Percentiles rank a stretch among this genome's conserved stretches.
Evolutionary conservation across 2,329 filamentous ascomycete genomes (phyloP).

Genomic region (Pleoardoris graminearum): DNA sequence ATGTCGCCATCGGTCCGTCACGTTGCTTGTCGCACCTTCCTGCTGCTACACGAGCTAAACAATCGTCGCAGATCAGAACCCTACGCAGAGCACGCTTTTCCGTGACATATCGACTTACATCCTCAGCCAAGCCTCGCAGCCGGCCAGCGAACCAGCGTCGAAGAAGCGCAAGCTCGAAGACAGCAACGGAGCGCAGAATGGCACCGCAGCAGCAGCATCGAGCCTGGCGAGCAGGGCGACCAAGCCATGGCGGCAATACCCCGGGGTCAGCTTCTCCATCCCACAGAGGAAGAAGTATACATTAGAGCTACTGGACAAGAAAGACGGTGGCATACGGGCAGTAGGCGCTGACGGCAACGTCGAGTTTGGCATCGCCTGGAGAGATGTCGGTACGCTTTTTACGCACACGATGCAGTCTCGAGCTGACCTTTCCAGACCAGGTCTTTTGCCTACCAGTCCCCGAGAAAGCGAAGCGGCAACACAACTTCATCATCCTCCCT

Average conservation of each 20-base stretch:
- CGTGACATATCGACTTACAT: slow-evolving; percentile 45
- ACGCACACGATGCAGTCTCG: too few relatives aligned
- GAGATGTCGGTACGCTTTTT: slow-evolving; percentile 48
- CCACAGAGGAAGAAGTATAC: slow-evolving; percentile 67
- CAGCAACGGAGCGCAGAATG: slow-evolving; percentile 25
- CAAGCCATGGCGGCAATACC: slow-evolving; percentile 36
- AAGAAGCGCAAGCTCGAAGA: slow-evolving; percentile 48
- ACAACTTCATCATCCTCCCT: slow-evolving; percentile 65
- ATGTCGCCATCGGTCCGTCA: slow-evolving; percentile 41
- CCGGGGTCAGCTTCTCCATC: slow-evolving; percentile 63
- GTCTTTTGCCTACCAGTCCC: slow-evolving; percentile 65
- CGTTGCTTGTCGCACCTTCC: slow-evolving; percentile 1
- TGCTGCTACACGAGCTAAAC: slow-evolving; percentile 12
- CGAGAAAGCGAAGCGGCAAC: slow-evolving; percentile 65
- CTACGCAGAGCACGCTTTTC: slow-evolving; percentile 38
- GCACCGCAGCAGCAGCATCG: slow-evolving; percentile 16
- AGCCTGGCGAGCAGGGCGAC: slow-evolving; percentile 26
- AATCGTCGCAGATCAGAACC: slow-evolving; percentile 32
- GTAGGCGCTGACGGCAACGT: slow-evolving; percentile 56
- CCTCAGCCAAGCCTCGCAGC: slow-evolving; percentile 29
- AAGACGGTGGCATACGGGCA: slow-evolving; percentile 51
- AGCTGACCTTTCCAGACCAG: slow-evolving; percentile 49
- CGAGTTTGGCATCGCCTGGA: slow-evolving; percentile 57
- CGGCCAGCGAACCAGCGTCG: slow-evolving; percentile 30
- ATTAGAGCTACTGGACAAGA: slow-evolving; percentile 57